A percentile compares a stretch with the other conserved stretches of the same genome.
phyloP scores from a whole-genome alignment of 2,329 filamentous ascomycete genomes.

The Penicillium olsonii region DNA sequence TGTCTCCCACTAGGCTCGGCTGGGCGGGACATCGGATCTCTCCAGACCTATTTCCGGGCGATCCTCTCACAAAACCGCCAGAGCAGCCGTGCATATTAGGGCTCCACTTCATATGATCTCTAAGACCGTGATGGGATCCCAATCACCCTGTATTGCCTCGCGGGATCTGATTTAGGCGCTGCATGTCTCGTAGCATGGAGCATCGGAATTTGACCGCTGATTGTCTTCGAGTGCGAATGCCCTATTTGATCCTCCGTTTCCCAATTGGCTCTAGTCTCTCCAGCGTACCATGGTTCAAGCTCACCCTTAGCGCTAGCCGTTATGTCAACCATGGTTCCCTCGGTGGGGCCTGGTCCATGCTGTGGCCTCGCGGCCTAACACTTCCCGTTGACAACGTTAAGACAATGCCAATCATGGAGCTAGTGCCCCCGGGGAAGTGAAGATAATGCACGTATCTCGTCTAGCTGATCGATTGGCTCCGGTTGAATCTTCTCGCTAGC shows the following conservation, averaged over 20 bases:
- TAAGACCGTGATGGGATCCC: background rate
- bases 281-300: constrained; percentile 7
- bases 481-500: constrained; percentile 24
- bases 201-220: constrained; percentile 15
- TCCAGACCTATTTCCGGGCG: background rate
- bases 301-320: background rate
- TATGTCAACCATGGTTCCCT: background rate
- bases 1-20: constrained; percentile 1
- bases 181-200: constrained; percentile 6
- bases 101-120: constrained; percentile 2
- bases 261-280: background rate
- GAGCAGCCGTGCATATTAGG: background rate
- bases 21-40: background rate
- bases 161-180: constrained; percentile 14
- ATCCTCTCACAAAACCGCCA: constrained; percentile 7
- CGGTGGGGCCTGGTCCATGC: background rate
- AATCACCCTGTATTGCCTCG: background rate
- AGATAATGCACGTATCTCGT: constrained; percentile 8
- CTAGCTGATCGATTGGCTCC: constrained; percentile 24
- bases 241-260: constrained; percentile 1
- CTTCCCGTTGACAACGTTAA: background rate
- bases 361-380: background rate
- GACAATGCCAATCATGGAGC: background rate
- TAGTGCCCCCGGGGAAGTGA: constrained; percentile 1
- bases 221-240: background rate